Base-by-base conservation (phyloP, 176 grass and related monocot genomes). In the Zoysia pacifica region DNA sequence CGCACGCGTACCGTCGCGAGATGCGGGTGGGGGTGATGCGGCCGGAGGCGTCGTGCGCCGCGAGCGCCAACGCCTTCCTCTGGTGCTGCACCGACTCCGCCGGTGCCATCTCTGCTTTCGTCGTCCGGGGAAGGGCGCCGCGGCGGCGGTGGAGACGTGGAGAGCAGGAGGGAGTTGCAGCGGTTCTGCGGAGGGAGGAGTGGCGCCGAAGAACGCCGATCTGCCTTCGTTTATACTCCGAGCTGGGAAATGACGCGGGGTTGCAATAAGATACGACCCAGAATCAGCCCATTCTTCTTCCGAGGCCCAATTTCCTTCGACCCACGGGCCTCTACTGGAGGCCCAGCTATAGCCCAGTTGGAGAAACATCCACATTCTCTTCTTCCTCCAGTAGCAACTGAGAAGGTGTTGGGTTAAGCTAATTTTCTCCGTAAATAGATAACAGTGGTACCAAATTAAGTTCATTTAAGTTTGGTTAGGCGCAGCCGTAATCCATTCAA, bases 21-120 rank as follows among this genome's bases (percentile, higher is more conserved):
- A 97, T 84, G 56, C 47, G 12, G 83, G 91, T 77, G 67, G 88
- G 83, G 43, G 88, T 79, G 83, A 97, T 68, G 81, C 80, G 80
- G 61, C 93, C 86, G 65, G 93, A 91, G 63, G 58, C 8, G 77
- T 97, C 90, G 59, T 82, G 73, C 77, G 90, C 90, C 11, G 83
- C 90, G 41, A 90, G 88, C 18, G 83, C 93, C 20, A 93, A 2
- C 15, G 73, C 90, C 79, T 72, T 85, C 70, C 90, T 69, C 46
- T 73, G 52, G 38, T 79, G 87, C 87, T 82, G 81, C 78, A 50
- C 58, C 83, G 18, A 73, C 46, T 68, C 66, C 42, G 44, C n/a
- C 71, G 79, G 58, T 61, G 89, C 87, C 87, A 88, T 88, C 36
- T 35, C 5, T 2, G 14, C 2, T 15, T 1, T 28, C 28, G 28